Conservation (phyloP, 2,329 filamentous ascomycete species). For the Macrophomina tecta region DNA sequence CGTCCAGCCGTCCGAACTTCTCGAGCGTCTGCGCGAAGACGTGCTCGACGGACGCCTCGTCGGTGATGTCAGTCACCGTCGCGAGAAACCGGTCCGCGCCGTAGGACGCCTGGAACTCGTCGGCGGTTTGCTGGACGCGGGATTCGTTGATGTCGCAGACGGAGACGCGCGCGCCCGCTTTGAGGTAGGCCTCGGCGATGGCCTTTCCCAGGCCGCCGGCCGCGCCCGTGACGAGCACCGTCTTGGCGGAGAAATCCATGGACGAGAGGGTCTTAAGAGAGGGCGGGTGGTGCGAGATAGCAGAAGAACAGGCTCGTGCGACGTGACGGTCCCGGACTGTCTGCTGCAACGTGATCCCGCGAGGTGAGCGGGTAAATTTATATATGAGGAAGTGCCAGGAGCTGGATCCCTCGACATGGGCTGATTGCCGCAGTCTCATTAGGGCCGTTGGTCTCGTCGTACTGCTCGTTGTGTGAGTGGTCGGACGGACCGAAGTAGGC, state of each 20-base stretch:
- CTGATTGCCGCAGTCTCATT: too few relatives aligned
- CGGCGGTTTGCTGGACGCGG: slow-evolving; percentile 31
- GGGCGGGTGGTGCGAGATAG: too few relatives aligned
- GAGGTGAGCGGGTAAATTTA: too few relatives aligned
- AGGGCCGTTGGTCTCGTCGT: not conserved
- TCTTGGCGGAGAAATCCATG: slow-evolving; percentile 19
- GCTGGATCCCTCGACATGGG: too few relatives aligned
- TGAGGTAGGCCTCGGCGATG: slow-evolving; percentile 29
- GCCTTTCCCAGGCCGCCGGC: slow-evolving; percentile 28
- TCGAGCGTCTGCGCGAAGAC: slow-evolving; percentile 6
- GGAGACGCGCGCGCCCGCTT: slow-evolving; percentile 42
- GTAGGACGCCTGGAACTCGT: slow-evolving; percentile 25
- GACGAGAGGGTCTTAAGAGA: not conserved
- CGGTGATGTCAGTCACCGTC: slow-evolving; percentile 35
- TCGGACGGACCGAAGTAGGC: not conserved
- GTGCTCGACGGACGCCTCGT: slow-evolving; percentile 1
- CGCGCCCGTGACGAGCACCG: slow-evolving; percentile 25
- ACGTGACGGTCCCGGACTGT: too few relatives aligned
- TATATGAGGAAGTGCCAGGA: too few relatives aligned
- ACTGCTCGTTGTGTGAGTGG: not conserved
- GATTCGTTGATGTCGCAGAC: slow-evolving; percentile 44
- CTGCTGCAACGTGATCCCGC: too few relatives aligned
- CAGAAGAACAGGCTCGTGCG: not conserved
- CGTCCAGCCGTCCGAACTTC: slow-evolving; percentile 57
- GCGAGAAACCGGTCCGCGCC: slow-evolving; percentile 32